Evolutionary conservation across 805 yeast species (phyloP).

Genomic region (Candida ponderosae): DNA sequence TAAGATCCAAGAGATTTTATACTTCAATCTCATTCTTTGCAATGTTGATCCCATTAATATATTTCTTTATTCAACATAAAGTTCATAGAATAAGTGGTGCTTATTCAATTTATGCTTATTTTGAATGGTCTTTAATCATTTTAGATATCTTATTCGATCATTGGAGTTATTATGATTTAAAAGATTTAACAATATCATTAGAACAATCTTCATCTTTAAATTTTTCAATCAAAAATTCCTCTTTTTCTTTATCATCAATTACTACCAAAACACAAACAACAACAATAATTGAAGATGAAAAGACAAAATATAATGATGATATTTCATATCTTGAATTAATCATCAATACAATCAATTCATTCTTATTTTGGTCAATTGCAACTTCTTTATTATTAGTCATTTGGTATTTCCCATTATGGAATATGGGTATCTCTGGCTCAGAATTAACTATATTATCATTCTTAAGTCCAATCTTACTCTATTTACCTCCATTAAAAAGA

Average conservation of each 20-base stretch:
- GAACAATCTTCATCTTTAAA: conserved; percentile 10
- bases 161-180: conserved; percentile 66
- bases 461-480: conserved; percentile 50
- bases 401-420: conserved; percentile 98
- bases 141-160: conserved; percentile 83
- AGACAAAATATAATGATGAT: conserved; percentile 17
- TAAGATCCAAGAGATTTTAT: conserved; percentile 42
- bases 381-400: conserved; percentile 80
- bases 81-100: conserved; percentile 89
- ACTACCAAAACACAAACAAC: neutral
- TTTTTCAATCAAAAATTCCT: conserved; percentile 12
- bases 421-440: conserved; percentile 95
- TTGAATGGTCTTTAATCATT: conserved; percentile 86
- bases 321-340: conserved; percentile 28
- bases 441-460: conserved; percentile 62
- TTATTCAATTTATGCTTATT: conserved; percentile 87
- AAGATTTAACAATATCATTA: conserved; percentile 42
- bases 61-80: conserved; percentile 88
- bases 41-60: conserved; percentile 73
- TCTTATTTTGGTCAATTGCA: conserved; percentile 76
- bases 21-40: conserved; percentile 60
- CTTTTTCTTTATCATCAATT: too few species aligned
- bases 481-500: conserved; percentile 33
- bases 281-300: conserved; percentile 3
- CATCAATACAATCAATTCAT: conserved; percentile 52